Conservation (phyloP, 2,329 filamentous ascomycete genomes). For the Volutella citrinella region DNA sequence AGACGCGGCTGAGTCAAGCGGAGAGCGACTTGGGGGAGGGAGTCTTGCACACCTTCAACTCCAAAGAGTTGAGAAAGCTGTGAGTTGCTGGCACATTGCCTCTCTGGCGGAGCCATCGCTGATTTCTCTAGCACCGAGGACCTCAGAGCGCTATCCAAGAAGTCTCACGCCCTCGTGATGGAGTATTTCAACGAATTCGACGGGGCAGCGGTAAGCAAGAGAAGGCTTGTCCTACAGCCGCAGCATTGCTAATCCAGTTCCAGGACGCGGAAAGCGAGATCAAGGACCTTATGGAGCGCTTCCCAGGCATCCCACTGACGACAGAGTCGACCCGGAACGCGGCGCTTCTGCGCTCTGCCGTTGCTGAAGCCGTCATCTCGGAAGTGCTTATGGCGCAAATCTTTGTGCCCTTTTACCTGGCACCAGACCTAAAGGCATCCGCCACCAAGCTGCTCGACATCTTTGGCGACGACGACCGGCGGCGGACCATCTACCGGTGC, state of each 20-base stretch:
- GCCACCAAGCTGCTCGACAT: constrained; percentile 20
- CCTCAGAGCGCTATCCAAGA: constrained; percentile 19
- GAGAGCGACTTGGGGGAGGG: constrained; percentile 22
- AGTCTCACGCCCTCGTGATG: constrained; percentile 21
- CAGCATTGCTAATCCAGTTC: neutral
- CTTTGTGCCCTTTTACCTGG: constrained; percentile 29
- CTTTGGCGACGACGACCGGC: constrained; percentile 22
- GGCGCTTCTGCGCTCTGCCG: constrained; percentile 25
- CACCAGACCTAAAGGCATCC: constrained; percentile 10
- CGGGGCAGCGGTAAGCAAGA: constrained; percentile 15
- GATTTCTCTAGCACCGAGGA: no score
- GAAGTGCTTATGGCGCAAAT: constrained; percentile 21
- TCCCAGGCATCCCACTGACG: constrained; percentile 24
- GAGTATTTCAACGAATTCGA: constrained; percentile 27
- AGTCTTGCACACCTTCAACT: constrained; percentile 15
- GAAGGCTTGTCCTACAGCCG: rapidly evolving
- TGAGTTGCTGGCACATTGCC: constrained; percentile 4
- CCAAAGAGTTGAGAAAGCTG: constrained; percentile 21
- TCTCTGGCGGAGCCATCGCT: constrained; percentile 5
- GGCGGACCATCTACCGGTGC: constrained; percentile 24
- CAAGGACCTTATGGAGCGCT: constrained; percentile 17
- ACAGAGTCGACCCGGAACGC: constrained; percentile 17
- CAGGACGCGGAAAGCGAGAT: constrained; percentile 22
- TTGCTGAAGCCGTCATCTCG: constrained; percentile 25
- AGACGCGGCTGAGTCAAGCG: constrained; percentile 17